A percentile compares a stretch with the other conserved stretches of the same genome.
Evolutionary conservation across 2,329 filamentous ascomycete genomes (phyloP).

Genomic region (Neonectria neomacrospora): DNA sequence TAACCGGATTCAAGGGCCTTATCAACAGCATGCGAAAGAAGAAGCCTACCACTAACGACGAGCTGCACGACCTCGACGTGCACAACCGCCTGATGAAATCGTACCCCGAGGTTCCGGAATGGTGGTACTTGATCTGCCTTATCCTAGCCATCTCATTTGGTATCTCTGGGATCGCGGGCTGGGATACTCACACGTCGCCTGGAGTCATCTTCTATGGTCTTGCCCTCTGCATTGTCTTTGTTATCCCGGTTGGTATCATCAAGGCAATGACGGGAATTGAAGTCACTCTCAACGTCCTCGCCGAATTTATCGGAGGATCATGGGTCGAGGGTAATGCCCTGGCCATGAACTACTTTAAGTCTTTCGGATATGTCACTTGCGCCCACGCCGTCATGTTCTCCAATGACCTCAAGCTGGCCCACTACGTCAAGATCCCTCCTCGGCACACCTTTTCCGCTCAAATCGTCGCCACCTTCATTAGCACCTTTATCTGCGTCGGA

Average conservation of each 20-base stretch:
- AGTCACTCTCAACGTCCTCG: constrained; percentile 63
- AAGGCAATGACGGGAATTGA: constrained; percentile 64
- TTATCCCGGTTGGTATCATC: constrained; percentile 64
- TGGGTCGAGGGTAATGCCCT: constrained; percentile 61
- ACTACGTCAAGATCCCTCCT: constrained; percentile 71
- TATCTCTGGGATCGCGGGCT: constrained; percentile 58
- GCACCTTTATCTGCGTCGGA: constrained; percentile 61
- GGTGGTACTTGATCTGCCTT: constrained; percentile 63
- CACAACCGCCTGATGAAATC: constrained; percentile 61
- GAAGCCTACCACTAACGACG: constrained; percentile 51
- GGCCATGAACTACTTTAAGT: constrained; percentile 67
- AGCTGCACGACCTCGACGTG: constrained; percentile 56
- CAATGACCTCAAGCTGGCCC: constrained; percentile 60
- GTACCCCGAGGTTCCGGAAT: constrained; percentile 63
- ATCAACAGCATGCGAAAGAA: constrained; percentile 58
- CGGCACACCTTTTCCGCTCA: constrained; percentile 69
- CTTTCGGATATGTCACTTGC: constrained; percentile 61
- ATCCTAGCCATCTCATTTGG: constrained; percentile 58
- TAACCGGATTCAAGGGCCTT: constrained; percentile 60
- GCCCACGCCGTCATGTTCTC: constrained; percentile 63
- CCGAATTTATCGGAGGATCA: constrained; percentile 65
- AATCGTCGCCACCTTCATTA: constrained; percentile 66
- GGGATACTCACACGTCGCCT: constrained; percentile 62
- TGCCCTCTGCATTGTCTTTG: constrained; percentile 60
- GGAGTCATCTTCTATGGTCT: constrained; percentile 64